A percentile compares a stretch with the other conserved stretches of the same genome.
Evolutionary conservation across 176 grass and related monocot genomes (phyloP).

Genomic region (Elymus sibiricus): DNA sequence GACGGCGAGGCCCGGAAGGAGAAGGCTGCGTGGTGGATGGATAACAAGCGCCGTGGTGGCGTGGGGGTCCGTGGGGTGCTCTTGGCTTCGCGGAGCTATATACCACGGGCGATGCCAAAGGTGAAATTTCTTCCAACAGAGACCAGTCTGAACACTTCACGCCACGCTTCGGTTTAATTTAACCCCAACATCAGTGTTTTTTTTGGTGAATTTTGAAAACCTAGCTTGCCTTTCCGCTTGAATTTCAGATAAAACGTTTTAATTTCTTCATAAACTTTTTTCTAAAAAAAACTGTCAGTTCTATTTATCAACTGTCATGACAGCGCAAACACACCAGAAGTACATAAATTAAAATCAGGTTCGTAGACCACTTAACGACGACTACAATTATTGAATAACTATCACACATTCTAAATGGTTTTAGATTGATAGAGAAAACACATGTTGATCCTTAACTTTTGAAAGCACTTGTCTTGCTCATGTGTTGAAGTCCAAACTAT

Average conservation of each 20-base stretch:
- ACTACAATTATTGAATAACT: no score
- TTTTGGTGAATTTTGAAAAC: neutral
- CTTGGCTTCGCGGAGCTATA: slow-evolving; percentile 28
- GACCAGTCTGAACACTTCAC: neutral
- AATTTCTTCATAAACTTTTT: neutral
- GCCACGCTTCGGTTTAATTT: neutral
- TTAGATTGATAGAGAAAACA: no score
- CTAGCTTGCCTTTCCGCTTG: neutral
- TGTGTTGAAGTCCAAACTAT: no score
- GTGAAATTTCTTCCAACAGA: neutral
- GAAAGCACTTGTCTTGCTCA: no score
- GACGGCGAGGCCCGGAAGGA: slow-evolving; percentile 26
- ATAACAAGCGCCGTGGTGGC: slow-evolving; percentile 16
- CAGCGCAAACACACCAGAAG: no score
- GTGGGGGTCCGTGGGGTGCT: neutral
- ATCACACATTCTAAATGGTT: no score
- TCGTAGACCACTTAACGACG: no score
- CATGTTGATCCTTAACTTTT: no score
- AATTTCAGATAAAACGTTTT: neutral
- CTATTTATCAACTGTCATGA: no score
- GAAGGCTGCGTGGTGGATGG: slow-evolving; percentile 26
- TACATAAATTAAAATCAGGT: no score
- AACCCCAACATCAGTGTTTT: no score
- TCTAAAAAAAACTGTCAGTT: rapidly evolving
- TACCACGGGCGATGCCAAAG: neutral